Percentiles rank a stretch among this genome's conserved stretches.
Conservation (phyloP, 2,329 filamentous ascomycete species). For the Colletotrichum australisinense region DNA sequence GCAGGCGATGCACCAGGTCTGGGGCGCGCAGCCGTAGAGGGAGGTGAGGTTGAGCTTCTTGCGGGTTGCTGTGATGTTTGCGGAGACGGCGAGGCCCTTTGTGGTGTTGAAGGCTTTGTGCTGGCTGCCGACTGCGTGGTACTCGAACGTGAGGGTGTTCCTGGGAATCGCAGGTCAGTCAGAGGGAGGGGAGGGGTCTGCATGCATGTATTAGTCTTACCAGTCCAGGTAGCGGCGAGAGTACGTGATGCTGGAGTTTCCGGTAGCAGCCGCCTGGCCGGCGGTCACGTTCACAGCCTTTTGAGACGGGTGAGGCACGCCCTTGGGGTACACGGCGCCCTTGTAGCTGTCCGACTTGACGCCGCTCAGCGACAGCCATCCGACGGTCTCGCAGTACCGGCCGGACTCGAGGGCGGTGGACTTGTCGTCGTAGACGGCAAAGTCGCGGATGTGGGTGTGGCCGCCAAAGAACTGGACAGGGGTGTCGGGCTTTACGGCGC, state of each 20-base stretch:
- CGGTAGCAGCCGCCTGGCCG: conserved; percentile 14
- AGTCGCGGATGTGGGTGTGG: conserved; percentile 74
- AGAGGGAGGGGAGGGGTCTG: too few relatives aligned
- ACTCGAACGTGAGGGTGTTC: conserved; percentile 60
- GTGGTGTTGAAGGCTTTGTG: conserved; percentile 38
- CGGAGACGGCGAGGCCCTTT: conserved; percentile 56
- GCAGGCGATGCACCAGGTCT: conserved; percentile 68
- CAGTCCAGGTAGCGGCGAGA: conserved; percentile 75
- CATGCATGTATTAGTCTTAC: conserved; percentile 65
- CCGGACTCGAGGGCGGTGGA: conserved; percentile 72
- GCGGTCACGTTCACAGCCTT: conserved; percentile 43
- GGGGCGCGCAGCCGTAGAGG: conserved; percentile 70
- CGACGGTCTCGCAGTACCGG: conserved; percentile 75
- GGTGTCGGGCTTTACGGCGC: conserved; percentile 63
- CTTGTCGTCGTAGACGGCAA: conserved; percentile 71
- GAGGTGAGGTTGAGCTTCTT: conserved; percentile 64
- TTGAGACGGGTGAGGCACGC: conserved; percentile 52
- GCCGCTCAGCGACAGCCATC: conserved; percentile 74
- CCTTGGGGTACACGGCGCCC: conserved; percentile 48
- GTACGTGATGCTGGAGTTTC: conserved; percentile 54
- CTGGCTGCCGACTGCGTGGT: conserved; percentile 66
- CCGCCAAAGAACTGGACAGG: conserved; percentile 76
- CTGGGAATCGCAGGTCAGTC: not conserved
- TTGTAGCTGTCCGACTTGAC: conserved; percentile 58
- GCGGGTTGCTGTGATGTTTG: conserved; percentile 62